Percentiles rank a stretch among this genome's conserved stretches.
These are phyloP conservation scores for Cyberlindnera maritima DNA, from an alignment of 805 yeast species.

Conservation along the genomic window DNA sequence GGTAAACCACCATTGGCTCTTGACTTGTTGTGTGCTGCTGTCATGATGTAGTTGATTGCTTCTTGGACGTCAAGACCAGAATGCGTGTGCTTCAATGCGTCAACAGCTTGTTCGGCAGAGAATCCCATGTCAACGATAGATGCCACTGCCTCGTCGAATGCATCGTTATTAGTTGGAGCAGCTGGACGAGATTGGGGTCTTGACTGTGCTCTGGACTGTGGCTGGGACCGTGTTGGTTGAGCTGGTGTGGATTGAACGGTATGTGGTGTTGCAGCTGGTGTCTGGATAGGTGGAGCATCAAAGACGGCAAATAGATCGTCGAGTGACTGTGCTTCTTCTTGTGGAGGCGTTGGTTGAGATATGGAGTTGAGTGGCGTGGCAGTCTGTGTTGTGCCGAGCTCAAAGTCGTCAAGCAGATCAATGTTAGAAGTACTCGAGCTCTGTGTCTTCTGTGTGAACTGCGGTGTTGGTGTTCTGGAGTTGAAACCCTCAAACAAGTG, in stretches of 20 bases:
- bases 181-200: neutral
- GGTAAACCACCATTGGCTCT: constrained; percentile 28
- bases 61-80: constrained; percentile 56
- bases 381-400: neutral
- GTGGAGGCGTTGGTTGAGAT: neutral
- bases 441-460: neutral
- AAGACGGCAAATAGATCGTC: constrained; percentile 34
- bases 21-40: constrained; percentile 47
- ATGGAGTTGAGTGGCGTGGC: constrained; percentile 1
- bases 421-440: neutral
- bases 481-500: constrained; percentile 25
- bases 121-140: constrained; percentile 82
- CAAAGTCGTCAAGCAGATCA: constrained; percentile 22
- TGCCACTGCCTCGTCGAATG: constrained; percentile 53
- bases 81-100: constrained; percentile 52
- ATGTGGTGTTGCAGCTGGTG: constrained; percentile 3
- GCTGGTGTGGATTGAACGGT: neutral
- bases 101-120: constrained; percentile 52
- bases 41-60: constrained; percentile 68
- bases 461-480: constrained; percentile 3
- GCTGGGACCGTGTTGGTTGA: neutral
- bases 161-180: constrained; percentile 13
- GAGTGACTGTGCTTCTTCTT: constrained; percentile 11
- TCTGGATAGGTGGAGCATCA: constrained; percentile 21
- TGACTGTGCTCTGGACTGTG: neutral